Conservation (phyloP, 805 yeast genomes). For the Ogataea methylovora region DNA sequence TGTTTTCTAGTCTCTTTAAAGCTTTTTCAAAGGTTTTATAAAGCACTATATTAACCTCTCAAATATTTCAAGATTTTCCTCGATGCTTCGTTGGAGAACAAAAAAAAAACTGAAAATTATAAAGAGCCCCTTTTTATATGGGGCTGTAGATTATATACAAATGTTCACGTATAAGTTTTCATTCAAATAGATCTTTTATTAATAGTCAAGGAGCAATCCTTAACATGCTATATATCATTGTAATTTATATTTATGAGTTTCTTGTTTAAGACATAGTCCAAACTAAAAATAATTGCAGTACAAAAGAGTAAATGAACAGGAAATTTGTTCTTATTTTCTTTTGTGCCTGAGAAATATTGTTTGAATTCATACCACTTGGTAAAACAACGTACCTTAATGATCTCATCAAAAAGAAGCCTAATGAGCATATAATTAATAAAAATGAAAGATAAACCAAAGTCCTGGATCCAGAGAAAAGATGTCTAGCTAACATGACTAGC, state of each 20-base stretch:
- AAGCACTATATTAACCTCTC: too few relatives aligned
- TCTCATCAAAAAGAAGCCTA: conserved; percentile 62
- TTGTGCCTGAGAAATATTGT: conserved; percentile 56
- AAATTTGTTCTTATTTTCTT: conserved; percentile 81
- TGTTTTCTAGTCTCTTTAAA: too few relatives aligned
- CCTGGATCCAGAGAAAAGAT: conserved; percentile 25
- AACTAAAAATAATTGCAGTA: conserved; percentile 68
- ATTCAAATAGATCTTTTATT: too few relatives aligned
- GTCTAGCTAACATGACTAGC: conserved; percentile 45
- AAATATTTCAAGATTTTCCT: too few relatives aligned
- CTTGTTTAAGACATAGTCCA: conserved; percentile 56
- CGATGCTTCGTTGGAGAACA: too few relatives aligned
- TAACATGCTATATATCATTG: too few relatives aligned
- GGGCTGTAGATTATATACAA: conserved; percentile 10
- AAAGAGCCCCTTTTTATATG: too few relatives aligned
- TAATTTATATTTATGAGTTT: too few relatives aligned
- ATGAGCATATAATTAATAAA: conserved; percentile 44
- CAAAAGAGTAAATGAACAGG: conserved; percentile 75
- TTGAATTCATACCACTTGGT: conserved; percentile 50
- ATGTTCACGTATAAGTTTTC: too few relatives aligned
- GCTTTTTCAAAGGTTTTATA: too few relatives aligned
- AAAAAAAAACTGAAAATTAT: too few relatives aligned
- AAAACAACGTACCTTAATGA: conserved; percentile 62
- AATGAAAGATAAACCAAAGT: conserved; percentile 27
- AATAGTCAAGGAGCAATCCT: too few relatives aligned